These are phyloP conservation scores for Phaeoacremonium minimum DNA, from an alignment of 2,329 filamentous ascomycete species.

Conservation along the genomic window DNA sequence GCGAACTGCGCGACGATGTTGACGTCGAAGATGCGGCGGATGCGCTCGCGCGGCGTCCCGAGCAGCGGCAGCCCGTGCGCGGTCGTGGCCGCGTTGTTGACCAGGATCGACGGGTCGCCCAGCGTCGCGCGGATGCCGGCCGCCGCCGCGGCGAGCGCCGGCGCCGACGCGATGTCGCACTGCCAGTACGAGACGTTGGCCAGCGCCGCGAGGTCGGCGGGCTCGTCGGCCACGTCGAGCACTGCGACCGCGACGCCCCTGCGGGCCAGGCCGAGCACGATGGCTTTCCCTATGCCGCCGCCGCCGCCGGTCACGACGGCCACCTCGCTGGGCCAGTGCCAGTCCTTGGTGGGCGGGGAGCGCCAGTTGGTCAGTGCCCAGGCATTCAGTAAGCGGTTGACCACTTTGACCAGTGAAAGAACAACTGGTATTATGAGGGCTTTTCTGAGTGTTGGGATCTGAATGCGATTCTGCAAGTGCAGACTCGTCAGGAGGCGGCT, in stretches of 20 bases:
- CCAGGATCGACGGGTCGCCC: slow-evolving; percentile 48
- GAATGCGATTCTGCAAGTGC: no score
- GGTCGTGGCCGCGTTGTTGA: slow-evolving; percentile 61
- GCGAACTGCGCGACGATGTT: slow-evolving; percentile 54
- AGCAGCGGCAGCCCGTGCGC: no score
- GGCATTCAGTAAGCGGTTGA: no score
- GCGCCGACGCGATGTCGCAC: slow-evolving; percentile 46
- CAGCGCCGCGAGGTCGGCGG: slow-evolving; percentile 8
- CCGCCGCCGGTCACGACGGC: slow-evolving; percentile 19
- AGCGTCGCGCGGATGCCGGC: slow-evolving; percentile 25
- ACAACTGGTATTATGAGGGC: no score
- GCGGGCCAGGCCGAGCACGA: slow-evolving; percentile 25
- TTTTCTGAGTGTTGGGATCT: no score
- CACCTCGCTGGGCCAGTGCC: slow-evolving; percentile 20
- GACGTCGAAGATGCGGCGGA: slow-evolving; percentile 52
- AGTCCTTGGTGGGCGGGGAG: no score
- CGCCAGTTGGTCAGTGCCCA: no score
- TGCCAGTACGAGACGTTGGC: slow-evolving; percentile 26
- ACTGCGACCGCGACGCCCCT: slow-evolving; percentile 30
- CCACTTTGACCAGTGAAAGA: no score
- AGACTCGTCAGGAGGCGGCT: no score
- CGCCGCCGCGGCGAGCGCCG: no score
- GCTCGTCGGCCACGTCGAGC: slow-evolving; percentile 27
- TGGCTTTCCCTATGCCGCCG: slow-evolving; percentile 28
- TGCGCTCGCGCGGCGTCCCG: no score